phyloP scores from a whole-genome alignment of 2,329 filamentous ascomycete genomes.

The Fusarium staphyleae region DNA sequence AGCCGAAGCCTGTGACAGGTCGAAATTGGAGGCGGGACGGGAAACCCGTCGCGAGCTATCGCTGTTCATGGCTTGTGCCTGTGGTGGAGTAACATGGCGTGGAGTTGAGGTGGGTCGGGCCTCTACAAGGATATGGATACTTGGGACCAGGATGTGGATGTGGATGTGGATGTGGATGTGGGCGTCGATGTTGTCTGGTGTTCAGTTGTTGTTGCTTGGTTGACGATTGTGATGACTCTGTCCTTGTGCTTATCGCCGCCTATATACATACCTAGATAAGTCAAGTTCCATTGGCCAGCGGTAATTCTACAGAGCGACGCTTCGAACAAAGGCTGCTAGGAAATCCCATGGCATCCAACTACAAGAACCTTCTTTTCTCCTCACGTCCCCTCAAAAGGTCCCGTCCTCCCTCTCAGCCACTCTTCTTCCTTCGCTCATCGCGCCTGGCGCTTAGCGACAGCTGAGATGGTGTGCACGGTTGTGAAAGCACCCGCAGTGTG shows the following conservation, averaged over 20 bases:
- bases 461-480: constrained; percentile 29
- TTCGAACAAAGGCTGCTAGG: not conserved
- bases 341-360: not conserved
- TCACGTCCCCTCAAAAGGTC: constrained; percentile 14
- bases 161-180: constrained; percentile 1
- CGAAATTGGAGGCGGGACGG: constrained; percentile 38
- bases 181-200: constrained; percentile 20
- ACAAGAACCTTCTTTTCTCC: constrained; percentile 21
- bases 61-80: constrained; percentile 39
- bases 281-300: constrained; percentile 4
- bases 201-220: constrained; percentile 23
- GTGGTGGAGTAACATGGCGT: constrained; percentile 41
- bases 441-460: constrained; percentile 35
- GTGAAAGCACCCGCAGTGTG: constrained; percentile 18
- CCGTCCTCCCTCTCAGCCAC: constrained; percentile 1
- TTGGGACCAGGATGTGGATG: constrained; percentile 14
- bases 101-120: constrained; percentile 32
- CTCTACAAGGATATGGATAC: constrained; percentile 31
- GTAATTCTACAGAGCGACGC: not conserved
- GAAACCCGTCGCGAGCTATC: constrained; percentile 39
- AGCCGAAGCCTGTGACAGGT: constrained; percentile 28
- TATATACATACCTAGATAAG: too few relatives aligned
- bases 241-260: constrained; percentile 9
- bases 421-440: constrained; percentile 12
- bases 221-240: constrained; percentile 6